Conservation (phyloP, 441 rosid species). For the Gossypium gossypioides region DNA sequence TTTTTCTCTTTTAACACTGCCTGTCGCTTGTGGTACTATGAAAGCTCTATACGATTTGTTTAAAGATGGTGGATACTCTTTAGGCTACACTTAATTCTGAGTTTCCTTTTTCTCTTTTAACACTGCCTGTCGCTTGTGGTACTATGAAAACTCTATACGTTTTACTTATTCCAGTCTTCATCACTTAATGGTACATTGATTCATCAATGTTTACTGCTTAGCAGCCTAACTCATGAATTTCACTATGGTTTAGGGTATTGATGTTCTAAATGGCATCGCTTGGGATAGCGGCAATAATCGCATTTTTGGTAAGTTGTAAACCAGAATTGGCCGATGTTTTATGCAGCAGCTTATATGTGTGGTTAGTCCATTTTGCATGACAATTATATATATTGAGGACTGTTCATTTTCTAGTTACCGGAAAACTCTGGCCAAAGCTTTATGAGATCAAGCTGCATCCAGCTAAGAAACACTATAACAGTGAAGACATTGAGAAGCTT, state of each 20-base stretch:
- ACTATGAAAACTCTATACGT: no score
- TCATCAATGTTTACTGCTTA: background rate
- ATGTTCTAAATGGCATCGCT: slow-evolving; percentile 91
- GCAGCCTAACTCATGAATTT: background rate
- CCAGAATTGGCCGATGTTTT: background rate
- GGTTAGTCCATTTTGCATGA: background rate
- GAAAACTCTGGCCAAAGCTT: slow-evolving; percentile 82
- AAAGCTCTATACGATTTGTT: background rate
- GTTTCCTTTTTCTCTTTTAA: no score
- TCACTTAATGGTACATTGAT: background rate
- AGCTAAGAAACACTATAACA: slow-evolving; percentile 13
- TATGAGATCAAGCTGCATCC: slow-evolving; percentile 64
- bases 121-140: no score
- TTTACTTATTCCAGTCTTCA: background rate
- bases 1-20: background rate
- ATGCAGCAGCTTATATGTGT: background rate
- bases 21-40: background rate
- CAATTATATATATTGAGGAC: background rate
- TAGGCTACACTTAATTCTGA: background rate
- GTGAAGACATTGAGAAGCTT: slow-evolving; percentile 28
- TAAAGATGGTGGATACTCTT: background rate
- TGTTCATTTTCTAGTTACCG: slow-evolving; percentile 53
- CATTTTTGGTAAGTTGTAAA: slow-evolving; percentile 54
- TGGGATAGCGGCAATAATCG: slow-evolving; percentile 65
- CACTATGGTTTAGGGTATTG: slow-evolving; percentile 41